A percentile compares a stretch with the other conserved stretches of the same genome.
phyloP scores from a whole-genome alignment of 2,329 filamentous ascomycete genomes.

The Pseudocercospora fijiensis region DNA sequence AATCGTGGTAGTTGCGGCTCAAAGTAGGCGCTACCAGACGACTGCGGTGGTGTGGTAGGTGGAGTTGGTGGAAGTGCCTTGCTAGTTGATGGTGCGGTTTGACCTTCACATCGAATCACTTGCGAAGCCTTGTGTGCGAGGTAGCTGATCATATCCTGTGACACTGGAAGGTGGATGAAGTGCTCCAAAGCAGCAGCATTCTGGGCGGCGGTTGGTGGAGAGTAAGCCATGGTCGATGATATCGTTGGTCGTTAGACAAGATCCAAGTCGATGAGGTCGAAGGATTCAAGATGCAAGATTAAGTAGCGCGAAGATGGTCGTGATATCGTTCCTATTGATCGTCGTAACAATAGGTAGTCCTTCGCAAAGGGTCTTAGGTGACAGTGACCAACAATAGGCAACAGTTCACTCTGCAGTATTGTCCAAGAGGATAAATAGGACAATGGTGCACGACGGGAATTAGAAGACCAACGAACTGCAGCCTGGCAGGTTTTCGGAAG shows the following conservation, averaged over 20 bases:
- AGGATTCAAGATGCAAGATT: constrained; percentile 17
- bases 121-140: constrained; percentile 71
- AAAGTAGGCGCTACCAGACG: constrained; percentile 49
- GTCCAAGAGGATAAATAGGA: constrained; percentile 19
- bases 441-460: constrained; percentile 32
- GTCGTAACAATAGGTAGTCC: constrained; percentile 31
- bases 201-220: constrained; percentile 45
- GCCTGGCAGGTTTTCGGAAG: constrained; percentile 33
- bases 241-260: constrained; percentile 20
- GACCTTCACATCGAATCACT: constrained; percentile 74
- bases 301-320: constrained; percentile 12
- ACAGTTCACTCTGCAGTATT: constrained; percentile 9
- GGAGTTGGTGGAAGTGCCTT: constrained; percentile 58
- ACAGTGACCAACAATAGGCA: constrained; percentile 10
- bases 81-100: constrained; percentile 40
- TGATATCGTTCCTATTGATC: constrained; percentile 31
- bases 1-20: constrained; percentile 67
- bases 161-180: constrained; percentile 76
- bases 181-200: constrained; percentile 75
- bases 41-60: constrained; percentile 55
- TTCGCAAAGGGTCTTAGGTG: constrained; percentile 11
- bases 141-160: constrained; percentile 72
- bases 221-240: constrained; percentile 46
- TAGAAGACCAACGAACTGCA: constrained; percentile 33
- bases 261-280: constrained; percentile 16